Conservation (phyloP, 139 green algal species). For the Desmodesmus armatus region DNA sequence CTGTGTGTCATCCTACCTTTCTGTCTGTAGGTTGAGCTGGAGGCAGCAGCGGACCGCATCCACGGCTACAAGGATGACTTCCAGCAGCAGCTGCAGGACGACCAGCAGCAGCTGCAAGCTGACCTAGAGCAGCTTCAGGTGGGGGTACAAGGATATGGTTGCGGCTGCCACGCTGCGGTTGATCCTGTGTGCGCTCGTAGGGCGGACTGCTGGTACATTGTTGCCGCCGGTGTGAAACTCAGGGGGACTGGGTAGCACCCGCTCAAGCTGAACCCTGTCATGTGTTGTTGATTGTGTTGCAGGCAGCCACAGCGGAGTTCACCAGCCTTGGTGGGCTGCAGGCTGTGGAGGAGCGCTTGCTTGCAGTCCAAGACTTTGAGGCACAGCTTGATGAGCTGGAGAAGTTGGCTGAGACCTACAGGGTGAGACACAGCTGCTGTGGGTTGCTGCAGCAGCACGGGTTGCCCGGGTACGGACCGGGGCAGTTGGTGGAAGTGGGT, state of each 20-base stretch:
- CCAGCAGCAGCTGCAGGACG: constrained; percentile 54
- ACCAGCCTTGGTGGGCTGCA: constrained; percentile 57
- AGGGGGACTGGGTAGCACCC: too few relatives aligned
- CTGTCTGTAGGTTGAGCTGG: constrained; percentile 36
- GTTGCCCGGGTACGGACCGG: too few relatives aligned
- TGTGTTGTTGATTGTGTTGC: background rate
- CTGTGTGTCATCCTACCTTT: too few relatives aligned
- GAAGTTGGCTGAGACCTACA: constrained; percentile 74
- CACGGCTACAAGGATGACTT: constrained; percentile 53
- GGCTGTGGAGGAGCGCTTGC: constrained; percentile 72
- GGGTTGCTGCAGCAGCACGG: too few relatives aligned
- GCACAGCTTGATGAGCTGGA: constrained; percentile 57
- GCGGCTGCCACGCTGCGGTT: background rate
- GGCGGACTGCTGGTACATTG: too few relatives aligned
- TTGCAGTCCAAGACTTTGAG: constrained; percentile 73
- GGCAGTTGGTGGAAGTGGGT: too few relatives aligned
- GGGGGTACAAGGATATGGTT: background rate
- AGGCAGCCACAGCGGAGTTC: constrained; percentile 71
- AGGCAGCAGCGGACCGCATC: constrained; percentile 24
- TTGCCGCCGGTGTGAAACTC: too few relatives aligned
- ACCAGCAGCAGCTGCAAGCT: constrained; percentile 57
- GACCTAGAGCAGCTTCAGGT: constrained; percentile 51
- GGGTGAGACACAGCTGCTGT: too few relatives aligned
- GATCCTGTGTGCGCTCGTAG: too few relatives aligned
- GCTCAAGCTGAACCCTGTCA: too few relatives aligned